A percentile compares a stretch with the other conserved stretches of the same genome.
phyloP scores from a whole-genome alignment of 805 yeast species.

The Phaffomyces thermotolerans region DNA sequence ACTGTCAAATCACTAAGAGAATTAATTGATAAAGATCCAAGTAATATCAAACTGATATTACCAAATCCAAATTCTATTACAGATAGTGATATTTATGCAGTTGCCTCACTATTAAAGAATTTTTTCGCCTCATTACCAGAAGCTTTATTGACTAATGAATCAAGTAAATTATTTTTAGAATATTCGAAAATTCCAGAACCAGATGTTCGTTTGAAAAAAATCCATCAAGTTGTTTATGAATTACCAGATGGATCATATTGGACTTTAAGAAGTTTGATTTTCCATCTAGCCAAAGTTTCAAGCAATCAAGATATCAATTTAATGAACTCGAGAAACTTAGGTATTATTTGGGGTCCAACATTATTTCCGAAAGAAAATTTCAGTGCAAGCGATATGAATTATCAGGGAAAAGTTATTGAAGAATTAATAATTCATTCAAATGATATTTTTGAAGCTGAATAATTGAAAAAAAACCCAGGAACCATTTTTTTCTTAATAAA shows the following conservation, averaged over 20 bases:
- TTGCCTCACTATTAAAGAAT: constrained; percentile 80
- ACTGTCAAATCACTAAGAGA: constrained; percentile 68
- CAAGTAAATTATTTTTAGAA: constrained; percentile 54
- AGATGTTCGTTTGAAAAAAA: constrained; percentile 54
- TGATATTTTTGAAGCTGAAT: constrained; percentile 68
- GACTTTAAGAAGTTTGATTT: constrained; percentile 75
- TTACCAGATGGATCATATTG: constrained; percentile 94
- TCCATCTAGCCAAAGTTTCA: constrained; percentile 76
- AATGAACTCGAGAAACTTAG: constrained; percentile 76
- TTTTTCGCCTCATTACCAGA: constrained; percentile 84
- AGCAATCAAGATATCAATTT: constrained; percentile 56
- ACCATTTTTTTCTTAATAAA: not conserved
- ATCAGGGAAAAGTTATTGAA: constrained; percentile 73
- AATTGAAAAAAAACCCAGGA: not conserved
- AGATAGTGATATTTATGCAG: constrained; percentile 77
- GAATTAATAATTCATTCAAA: constrained; percentile 77
- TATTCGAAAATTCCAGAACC: constrained; percentile 64
- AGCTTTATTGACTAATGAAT: constrained; percentile 65
- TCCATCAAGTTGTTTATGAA: constrained; percentile 83
- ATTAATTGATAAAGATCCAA: constrained; percentile 69
- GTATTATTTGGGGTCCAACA: constrained; percentile 94
- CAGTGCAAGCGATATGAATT: constrained; percentile 66
- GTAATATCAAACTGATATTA: constrained; percentile 49
- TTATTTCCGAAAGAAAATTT: constrained; percentile 62
- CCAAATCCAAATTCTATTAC: constrained; percentile 48